Percentiles rank a stretch among this genome's conserved stretches.
Conservation (phyloP, 306 rosid species). For the Myrica gale region DNA sequence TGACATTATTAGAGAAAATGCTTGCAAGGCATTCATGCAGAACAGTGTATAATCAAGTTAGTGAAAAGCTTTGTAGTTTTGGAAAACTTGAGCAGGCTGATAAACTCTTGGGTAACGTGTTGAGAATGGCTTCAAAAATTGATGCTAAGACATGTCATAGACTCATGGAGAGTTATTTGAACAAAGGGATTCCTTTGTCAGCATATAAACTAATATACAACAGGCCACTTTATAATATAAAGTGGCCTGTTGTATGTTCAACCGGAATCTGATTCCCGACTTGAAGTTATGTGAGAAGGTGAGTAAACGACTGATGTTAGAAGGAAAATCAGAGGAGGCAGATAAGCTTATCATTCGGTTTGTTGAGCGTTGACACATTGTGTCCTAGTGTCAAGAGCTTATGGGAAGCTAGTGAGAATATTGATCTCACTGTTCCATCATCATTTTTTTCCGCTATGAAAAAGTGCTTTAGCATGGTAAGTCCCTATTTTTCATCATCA, state of each 20-base stretch:
- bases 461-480: slow-evolving; percentile 4
- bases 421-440: background rate
- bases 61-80: slow-evolving; percentile 78
- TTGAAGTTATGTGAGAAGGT: slow-evolving; percentile 75
- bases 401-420: slow-evolving; percentile 21
- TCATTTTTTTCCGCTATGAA: background rate
- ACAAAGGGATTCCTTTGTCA: slow-evolving; percentile 56
- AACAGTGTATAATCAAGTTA: slow-evolving; percentile 70
- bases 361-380: slow-evolving; percentile 67
- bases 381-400: slow-evolving; percentile 39
- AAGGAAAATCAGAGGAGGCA: slow-evolving; percentile 69
- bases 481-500: background rate
- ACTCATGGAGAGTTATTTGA: slow-evolving; percentile 67
- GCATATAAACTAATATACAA: too few species aligned
- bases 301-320: slow-evolving; percentile 51
- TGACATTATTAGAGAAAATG: slow-evolving; percentile 68
- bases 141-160: slow-evolving; percentile 81
- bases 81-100: slow-evolving; percentile 77
- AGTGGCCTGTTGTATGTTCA: slow-evolving; percentile 84
- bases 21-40: slow-evolving; percentile 48
- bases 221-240: too few species aligned
- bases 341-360: slow-evolving; percentile 69
- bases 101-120: slow-evolving; percentile 63
- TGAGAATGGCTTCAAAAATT: slow-evolving; percentile 80
- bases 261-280: slow-evolving; percentile 77